These are phyloP conservation scores for Candida khao-thaluensis DNA, from an alignment of 805 yeast species.

Conservation along the genomic window DNA sequence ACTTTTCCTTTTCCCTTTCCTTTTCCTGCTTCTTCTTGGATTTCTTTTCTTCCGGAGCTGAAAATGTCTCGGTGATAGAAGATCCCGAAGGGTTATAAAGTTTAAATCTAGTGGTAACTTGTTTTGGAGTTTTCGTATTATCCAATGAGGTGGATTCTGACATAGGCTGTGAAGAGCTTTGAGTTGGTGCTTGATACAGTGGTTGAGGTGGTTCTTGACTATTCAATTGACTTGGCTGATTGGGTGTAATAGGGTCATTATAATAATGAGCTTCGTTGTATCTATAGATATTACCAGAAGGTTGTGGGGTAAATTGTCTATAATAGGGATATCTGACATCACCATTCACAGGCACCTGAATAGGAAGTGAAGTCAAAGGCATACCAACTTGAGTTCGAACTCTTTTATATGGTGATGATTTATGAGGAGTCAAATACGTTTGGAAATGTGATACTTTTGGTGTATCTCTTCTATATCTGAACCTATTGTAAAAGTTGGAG, in stretches of 20 bases:
- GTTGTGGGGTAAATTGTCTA: conserved; percentile 18
- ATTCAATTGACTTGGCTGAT: background rate
- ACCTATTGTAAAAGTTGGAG: conserved; percentile 3
- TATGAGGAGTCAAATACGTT: conserved; percentile 18
- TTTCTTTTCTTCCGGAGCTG: background rate
- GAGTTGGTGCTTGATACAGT: too few relatives aligned
- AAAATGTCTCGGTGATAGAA: background rate
- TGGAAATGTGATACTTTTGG: conserved; percentile 13
- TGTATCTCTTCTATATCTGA: conserved; percentile 10
- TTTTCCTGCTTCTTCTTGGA: background rate
- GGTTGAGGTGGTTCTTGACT: background rate
- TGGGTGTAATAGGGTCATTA: conserved; percentile 2
- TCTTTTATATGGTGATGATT: conserved; percentile 17
- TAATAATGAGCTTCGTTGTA: conserved; percentile 8
- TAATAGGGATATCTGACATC: conserved; percentile 8
- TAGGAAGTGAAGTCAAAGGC: background rate
- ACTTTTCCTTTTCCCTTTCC: background rate
- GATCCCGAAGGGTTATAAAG: background rate
- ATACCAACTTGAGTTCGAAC: conserved; percentile 11
- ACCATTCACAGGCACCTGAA: background rate
- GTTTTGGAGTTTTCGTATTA: background rate
- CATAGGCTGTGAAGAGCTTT: too few relatives aligned
- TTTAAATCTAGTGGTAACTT: background rate
- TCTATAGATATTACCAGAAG: conserved; percentile 14
- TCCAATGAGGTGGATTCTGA: too few relatives aligned